A percentile compares a stretch with the other conserved stretches of the same genome.
phyloP scores from a whole-genome alignment of 768 basidiomycete species.

The Mycena venus region DNA sequence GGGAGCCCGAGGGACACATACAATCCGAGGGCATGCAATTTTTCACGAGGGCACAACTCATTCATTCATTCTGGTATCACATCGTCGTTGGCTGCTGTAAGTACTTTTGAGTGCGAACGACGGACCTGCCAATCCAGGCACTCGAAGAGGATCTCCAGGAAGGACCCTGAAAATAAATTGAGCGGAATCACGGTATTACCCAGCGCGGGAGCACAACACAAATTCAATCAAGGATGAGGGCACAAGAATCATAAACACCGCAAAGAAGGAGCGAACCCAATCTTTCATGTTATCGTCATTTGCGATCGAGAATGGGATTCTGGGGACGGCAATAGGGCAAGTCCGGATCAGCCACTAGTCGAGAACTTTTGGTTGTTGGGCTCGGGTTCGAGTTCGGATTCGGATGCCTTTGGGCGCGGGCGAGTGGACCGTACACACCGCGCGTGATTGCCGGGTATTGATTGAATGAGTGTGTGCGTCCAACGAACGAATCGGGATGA shows the following conservation, averaged over 20 bases:
- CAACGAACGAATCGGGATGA: not conserved
- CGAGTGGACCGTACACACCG: not conserved
- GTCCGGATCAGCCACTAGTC: slow-evolving; percentile 17
- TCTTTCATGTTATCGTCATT: not conserved
- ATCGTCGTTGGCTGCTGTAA: not conserved
- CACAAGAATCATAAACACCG: not conserved
- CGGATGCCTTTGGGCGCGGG: not conserved
- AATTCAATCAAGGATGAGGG: not conserved
- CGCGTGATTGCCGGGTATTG: slow-evolving; percentile 21
- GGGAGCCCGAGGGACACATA: not conserved
- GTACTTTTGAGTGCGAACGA: too few species aligned
- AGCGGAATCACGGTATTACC: not conserved
- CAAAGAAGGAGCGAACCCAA: not conserved
- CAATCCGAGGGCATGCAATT: not conserved
- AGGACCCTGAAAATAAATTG: too few species aligned
- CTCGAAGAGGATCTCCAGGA: too few species aligned
- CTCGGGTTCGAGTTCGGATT: not conserved
- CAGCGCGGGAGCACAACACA: not conserved
- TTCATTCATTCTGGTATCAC: too few species aligned
- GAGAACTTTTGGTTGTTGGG: not conserved
- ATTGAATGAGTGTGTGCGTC: not conserved
- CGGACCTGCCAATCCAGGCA: not conserved
- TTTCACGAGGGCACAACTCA: too few species aligned
- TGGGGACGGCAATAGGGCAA: not conserved
- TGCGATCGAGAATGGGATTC: too few species aligned